phyloP scores from a whole-genome alignment of 2,329 filamentous ascomycete genomes.

The Talaromyces sp. region DNA sequence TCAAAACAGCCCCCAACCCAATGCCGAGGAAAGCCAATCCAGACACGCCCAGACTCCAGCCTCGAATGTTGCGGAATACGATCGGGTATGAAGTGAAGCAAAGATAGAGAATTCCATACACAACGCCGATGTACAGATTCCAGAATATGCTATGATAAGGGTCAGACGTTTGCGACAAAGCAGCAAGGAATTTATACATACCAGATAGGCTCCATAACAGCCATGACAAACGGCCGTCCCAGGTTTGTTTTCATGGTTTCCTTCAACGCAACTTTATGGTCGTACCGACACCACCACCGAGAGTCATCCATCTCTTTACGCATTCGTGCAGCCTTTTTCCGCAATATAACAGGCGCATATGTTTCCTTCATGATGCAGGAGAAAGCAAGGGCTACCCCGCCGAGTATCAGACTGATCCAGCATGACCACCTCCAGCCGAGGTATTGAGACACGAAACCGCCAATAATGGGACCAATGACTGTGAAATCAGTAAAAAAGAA shows the following conservation, averaged over 20 bases:
- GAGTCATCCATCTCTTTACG: conserved; percentile 65
- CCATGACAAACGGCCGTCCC: conserved; percentile 69
- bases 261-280: conserved; percentile 60
- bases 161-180: conserved; percentile 3
- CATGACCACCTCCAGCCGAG: conserved; percentile 82
- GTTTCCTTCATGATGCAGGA: conserved; percentile 59
- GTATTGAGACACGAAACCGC: conserved; percentile 65
- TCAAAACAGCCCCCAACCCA: conserved; percentile 50
- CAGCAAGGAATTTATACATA: conserved; percentile 26
- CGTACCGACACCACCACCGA: conserved; percentile 74
- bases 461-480: conserved; percentile 63
- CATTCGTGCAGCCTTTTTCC: conserved; percentile 53
- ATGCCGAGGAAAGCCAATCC: conserved; percentile 76
- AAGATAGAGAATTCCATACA: conserved; percentile 82
- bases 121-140: conserved; percentile 64
- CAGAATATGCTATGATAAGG: conserved; percentile 60
- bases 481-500: conserved; percentile 2
- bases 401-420: conserved; percentile 60
- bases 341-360: conserved; percentile 64
- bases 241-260: conserved; percentile 69
- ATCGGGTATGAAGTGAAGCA: conserved; percentile 89
- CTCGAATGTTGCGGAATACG: conserved; percentile 67
- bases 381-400: conserved; percentile 54
- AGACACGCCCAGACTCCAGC: conserved; percentile 67
- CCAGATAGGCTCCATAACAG: conserved; percentile 80